Evolutionary conservation across 768 basidiomycete species (phyloP), one percentile per base, ranked within the genome.

Genomic region (Mrakia gelida): DNA sequence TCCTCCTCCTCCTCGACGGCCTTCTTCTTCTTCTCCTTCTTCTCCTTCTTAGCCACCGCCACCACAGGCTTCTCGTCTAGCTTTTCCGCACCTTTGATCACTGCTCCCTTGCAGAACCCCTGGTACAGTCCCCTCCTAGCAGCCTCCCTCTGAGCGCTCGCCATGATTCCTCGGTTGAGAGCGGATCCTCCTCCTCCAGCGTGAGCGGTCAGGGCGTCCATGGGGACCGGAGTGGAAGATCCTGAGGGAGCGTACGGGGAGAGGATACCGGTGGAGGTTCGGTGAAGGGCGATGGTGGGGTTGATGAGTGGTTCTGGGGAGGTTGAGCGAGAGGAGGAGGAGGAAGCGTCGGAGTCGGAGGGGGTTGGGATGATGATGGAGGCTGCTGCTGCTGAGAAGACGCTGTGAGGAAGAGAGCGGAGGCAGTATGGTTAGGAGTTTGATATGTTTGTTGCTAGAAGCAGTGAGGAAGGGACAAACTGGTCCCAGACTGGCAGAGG

Each of bases 381-480:
- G 80, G 91, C 91, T 0, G 94, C 91, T 28, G 94, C 93, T 21
- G 91, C 90, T 1, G 91, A 86, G 84, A 92, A 97, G 74, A 96
- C 84, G 81, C 93, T 94, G 30, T 41, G 49, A 38, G 0, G 15
- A 75, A 63, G 28, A 43, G 5, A 68, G 0, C n/a, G 41, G n/a
- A 28, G 38, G 45, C 5, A 5, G 34, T 70, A 49, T n/a, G 76
- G 67, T 52, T 21, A 30, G 32, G 1, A 56, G 67, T n/a, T 4
- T 52, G 59, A 23, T n/a, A 0, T 70, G n/a, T n/a, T n/a, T n/a
- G 52, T 28, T 26, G 26, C 49, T 52, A n/a, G 45, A 30, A 71
- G 45, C 34, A 59, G 28, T 67, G 28, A 49, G 73, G 79, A 41
- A 70, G 62, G 13, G 67, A 88, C 92, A 84, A 81, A 96, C 94